Evolutionary conservation across 371 early-diverging fungal genomes (phyloP).

Genomic region (Mortierella sp.): DNA sequence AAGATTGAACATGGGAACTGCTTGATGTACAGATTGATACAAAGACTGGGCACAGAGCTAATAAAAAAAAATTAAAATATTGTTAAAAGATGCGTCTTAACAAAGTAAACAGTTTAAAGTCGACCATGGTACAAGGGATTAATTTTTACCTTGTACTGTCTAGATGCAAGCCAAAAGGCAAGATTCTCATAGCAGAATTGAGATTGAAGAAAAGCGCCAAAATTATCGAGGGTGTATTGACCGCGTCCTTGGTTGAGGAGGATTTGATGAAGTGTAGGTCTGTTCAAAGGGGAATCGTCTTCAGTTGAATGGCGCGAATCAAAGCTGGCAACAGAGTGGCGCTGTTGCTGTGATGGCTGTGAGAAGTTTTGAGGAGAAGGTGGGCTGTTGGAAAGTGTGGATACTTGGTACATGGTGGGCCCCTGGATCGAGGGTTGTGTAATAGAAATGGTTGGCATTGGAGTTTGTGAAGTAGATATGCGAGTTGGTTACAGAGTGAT

Average conservation of each 20-base stretch:
- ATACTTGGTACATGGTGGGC: slow-evolving; percentile 51
- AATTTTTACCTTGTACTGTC: slow-evolving; percentile 52
- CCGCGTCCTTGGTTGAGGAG: slow-evolving; percentile 51
- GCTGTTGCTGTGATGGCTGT: slow-evolving; percentile 16
- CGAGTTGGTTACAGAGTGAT: neutral
- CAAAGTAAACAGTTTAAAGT: neutral
- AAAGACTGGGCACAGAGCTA: slow-evolving; percentile 54
- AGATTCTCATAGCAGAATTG: slow-evolving; percentile 57
- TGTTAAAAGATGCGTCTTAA: neutral
- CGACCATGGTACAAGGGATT: too few species aligned
- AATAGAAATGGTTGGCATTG: slow-evolving; percentile 52
- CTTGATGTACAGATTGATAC: slow-evolving; percentile 40
- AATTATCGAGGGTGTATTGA: slow-evolving; percentile 56
- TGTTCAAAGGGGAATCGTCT: slow-evolving; percentile 32
- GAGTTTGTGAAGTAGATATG: neutral
- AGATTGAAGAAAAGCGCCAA: slow-evolving; percentile 50
- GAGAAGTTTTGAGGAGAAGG: slow-evolving; percentile 24
- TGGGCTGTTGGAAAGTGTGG: slow-evolving; percentile 25
- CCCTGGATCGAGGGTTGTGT: slow-evolving; percentile 30
- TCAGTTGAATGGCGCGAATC: slow-evolving; percentile 40
- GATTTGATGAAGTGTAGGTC: slow-evolving; percentile 50
- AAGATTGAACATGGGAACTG: slow-evolving; percentile 41
- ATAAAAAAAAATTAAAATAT: slow-evolving; percentile 1
- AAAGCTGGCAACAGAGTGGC: slow-evolving; percentile 49
- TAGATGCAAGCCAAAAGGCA: slow-evolving; percentile 56